phyloP scores from a whole-genome alignment of 352 stramenopile species.

The Pythium coloratum region DNA sequence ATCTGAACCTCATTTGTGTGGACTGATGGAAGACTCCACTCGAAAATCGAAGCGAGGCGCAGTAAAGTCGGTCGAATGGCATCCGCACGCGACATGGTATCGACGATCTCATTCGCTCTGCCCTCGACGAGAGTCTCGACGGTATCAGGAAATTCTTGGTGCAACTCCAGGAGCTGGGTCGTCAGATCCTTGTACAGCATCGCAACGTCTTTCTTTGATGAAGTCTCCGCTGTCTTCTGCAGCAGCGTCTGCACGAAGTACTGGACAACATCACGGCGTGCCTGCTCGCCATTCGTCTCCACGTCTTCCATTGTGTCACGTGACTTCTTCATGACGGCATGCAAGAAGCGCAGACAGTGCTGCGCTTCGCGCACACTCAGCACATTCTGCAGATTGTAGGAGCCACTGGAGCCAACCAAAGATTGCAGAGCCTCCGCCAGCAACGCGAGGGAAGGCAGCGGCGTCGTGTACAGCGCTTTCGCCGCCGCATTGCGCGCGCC shows the following conservation, averaged over 20 bases:
- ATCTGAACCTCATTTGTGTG: background rate
- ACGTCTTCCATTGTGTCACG: constrained; percentile 22
- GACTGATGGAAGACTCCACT: constrained; percentile 18
- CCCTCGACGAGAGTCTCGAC: constrained; percentile 6
- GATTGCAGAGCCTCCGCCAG: constrained; percentile 11
- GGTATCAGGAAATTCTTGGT: constrained; percentile 7
- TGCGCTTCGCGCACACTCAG: constrained; percentile 37
- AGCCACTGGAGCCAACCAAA: background rate
- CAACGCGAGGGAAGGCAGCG: constrained; percentile 8
- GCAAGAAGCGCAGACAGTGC: constrained; percentile 57
- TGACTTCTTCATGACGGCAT: constrained; percentile 40
- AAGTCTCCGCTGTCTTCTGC: background rate
- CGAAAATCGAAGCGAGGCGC: constrained; percentile 14
- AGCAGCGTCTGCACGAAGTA: constrained; percentile 59
- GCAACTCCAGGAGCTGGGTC: constrained; percentile 18
- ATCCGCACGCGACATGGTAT: constrained; percentile 1
- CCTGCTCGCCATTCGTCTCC: constrained; percentile 24
- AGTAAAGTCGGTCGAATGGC: constrained; percentile 6
- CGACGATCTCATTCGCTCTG: constrained; percentile 6
- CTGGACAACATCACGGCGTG: constrained; percentile 32
- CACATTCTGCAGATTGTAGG: constrained; percentile 39
- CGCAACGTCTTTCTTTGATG: constrained; percentile 12
- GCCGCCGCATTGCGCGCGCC: constrained; percentile 11
- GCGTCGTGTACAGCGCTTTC: constrained; percentile 21
- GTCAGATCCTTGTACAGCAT: constrained; percentile 11